Evolutionary conservation across 805 yeast species (phyloP).

Genomic region (Lipomyces mesembrius): DNA sequence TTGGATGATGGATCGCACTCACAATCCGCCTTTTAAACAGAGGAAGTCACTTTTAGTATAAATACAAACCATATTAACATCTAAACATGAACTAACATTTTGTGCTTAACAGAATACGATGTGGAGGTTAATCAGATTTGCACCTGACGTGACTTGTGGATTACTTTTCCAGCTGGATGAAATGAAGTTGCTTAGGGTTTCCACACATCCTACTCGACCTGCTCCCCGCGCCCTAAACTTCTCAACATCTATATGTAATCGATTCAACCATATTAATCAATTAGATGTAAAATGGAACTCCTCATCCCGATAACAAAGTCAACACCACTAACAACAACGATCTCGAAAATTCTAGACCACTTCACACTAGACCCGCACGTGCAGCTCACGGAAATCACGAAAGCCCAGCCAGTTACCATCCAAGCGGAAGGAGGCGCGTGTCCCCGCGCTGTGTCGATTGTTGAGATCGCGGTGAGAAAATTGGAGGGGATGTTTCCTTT

Average conservation of each 20-base stretch:
- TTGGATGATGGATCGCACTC: no score
- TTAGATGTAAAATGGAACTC: not conserved
- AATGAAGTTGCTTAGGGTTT: not conserved
- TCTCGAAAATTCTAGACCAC: not conserved
- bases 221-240: not conserved
- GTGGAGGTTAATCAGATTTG: no score
- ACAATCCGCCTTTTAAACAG: no score
- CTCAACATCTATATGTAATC: not conserved
- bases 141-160: no score
- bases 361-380: not conserved
- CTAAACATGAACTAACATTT: no score
- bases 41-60: no score
- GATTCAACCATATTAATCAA: not conserved
- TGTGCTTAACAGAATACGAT: no score
- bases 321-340: not conserved
- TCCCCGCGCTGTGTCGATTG: conserved; percentile 18
- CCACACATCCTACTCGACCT: not conserved
- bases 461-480: conserved; percentile 15
- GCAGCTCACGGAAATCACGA: conserved; percentile 8
- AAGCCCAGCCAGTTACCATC: not conserved
- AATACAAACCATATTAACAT: no score
- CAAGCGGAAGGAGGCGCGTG: conserved; percentile 16
- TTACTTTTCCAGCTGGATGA: no score
- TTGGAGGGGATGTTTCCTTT: conserved; percentile 4
- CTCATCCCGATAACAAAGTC: not conserved